Evolutionary conservation across 805 yeast species (phyloP), one percentile per base, ranked within the genome.

Genomic region (Saturnispora zaruensis): DNA sequence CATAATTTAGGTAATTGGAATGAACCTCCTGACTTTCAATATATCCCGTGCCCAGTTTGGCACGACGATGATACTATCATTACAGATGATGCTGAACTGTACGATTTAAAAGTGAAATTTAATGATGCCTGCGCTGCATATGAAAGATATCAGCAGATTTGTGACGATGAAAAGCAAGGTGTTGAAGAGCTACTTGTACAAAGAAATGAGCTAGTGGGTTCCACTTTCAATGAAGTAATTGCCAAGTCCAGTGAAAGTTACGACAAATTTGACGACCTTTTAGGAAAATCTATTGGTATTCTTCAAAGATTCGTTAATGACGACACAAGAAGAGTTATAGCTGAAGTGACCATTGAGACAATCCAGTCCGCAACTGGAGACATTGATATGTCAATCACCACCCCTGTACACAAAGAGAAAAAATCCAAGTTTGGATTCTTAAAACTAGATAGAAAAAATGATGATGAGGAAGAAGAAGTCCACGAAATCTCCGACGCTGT

Each of bases 31-130:
- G 98, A 91, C 67, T 87, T 85, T 61, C 74, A 79, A 56, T 93
- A 85, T 60, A 77, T 86, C 54, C 96, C 98, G 1, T 82, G 95
- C 24, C 82, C 89, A 28, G 83, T 93, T 40, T 93, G 99, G 99
- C 98, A 91, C 66, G 99, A 93, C 61, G 97, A 93, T 66, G 96
- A 88, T 55, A 70, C 77, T 33, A 75, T 86, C 59, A 73, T 83
- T 54, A 75, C 80, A 14, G 71, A 75, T 5, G 75, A 76, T 41
- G 75, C 73, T 5, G 87, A 81, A 59, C 67, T 83, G 47, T 71
- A 76, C 6, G 78, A 75, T 37, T 67, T 85, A 60, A 80, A 77
- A 61, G 69, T 71, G 50, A 67, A 68, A 47, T 67, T 86, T 52
- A 76, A 77, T 52, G 52, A 58, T 23, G 65, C 74, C 14, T 60